Percentiles rank a stretch among this genome's conserved stretches.
Conservation (phyloP, 2,329 filamentous ascomycete species). For the Penicillium sp. region DNA sequence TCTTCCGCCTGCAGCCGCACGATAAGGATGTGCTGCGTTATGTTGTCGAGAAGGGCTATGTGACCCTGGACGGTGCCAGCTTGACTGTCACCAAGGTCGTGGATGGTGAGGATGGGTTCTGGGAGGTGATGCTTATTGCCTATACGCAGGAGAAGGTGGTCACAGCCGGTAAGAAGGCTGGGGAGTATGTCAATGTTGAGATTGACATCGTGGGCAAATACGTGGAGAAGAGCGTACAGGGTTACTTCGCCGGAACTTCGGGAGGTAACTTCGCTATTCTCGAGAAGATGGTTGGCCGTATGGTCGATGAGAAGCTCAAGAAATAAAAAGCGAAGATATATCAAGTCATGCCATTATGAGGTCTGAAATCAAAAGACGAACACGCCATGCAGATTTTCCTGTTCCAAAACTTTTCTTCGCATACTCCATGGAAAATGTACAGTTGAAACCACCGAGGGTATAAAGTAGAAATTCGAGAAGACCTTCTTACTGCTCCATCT, state of each 20-base stretch:
- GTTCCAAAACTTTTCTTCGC: constrained; percentile 9
- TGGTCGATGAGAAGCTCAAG: constrained; percentile 67
- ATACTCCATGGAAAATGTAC: constrained; percentile 19
- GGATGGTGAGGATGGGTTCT: constrained; percentile 74
- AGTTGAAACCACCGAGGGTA: constrained; percentile 18
- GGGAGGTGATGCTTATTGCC: constrained; percentile 93
- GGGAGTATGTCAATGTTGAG: constrained; percentile 84
- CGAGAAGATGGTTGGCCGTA: constrained; percentile 67
- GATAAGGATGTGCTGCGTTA: constrained; percentile 70
- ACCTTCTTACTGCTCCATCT: constrained; percentile 39
- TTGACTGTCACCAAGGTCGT: constrained; percentile 85
- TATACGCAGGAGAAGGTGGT: constrained; percentile 95
- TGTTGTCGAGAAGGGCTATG: constrained; percentile 92
- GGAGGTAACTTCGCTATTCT: constrained; percentile 50
- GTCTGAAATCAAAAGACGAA: neutral
- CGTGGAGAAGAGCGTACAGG: constrained; percentile 72
- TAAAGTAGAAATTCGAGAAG: constrained; percentile 8
- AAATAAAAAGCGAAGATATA: constrained; percentile 16
- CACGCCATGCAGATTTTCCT: constrained; percentile 1
- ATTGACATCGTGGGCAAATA: constrained; percentile 75
- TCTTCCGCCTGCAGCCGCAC: constrained; percentile 73
- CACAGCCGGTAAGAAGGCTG: constrained; percentile 69
- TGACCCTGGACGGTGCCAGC: constrained; percentile 90
- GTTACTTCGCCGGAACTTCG: constrained; percentile 58
- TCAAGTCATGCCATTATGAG: constrained; percentile 8